Base-by-base conservation (phyloP, 768 basidiomycete genomes). In the Russula dissimulans region DNA sequence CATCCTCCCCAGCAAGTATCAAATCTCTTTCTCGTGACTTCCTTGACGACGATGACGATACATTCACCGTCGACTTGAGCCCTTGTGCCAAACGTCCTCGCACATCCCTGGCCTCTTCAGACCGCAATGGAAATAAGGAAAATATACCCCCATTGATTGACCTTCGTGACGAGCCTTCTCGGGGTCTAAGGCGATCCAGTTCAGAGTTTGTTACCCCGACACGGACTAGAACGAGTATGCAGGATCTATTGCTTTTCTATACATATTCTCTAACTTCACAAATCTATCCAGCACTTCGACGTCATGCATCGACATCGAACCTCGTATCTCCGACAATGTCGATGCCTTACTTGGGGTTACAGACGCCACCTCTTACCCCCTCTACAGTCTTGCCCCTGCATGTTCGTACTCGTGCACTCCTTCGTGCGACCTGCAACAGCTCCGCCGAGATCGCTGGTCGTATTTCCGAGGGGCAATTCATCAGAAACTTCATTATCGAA, bases 81-180 rank as follows among this genome's bases (percentile, higher is more conserved):
- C 86, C 87, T 18, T 81, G 79, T 66, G 75, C 80, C 39, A 89
- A 89, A 73, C 85, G 87, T 56, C 72, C 78, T 46, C 79, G 82
- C 54, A 81, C 78, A 17, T 77, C 79, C 15, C 68, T 70, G 15
- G 71, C 70, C 5, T 61, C 70, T 36, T 55, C 78, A 18, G 84
- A 85, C 61, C 81, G 78, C 44, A 81, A 83, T 53, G 75, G 77
- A 26, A 89, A 89, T 71, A 89, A 89, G 75, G 87, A 89, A 71
- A 89, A 89, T 66, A 77, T 89, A 17, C 85, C 87, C n/a, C 87
- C 87, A 1, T 77, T 70, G 48, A 63, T 68, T 36, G 76, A 79
- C 48, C 62, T 69, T 12, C 60, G 78, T 64, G 75, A 69, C 45
- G 71, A 68, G 43, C 50, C 65, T 11, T 57, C 76, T 5, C 74